Base-by-base conservation (phyloP, 23 red algal species). In the Gracilaria gracilis region DNA sequence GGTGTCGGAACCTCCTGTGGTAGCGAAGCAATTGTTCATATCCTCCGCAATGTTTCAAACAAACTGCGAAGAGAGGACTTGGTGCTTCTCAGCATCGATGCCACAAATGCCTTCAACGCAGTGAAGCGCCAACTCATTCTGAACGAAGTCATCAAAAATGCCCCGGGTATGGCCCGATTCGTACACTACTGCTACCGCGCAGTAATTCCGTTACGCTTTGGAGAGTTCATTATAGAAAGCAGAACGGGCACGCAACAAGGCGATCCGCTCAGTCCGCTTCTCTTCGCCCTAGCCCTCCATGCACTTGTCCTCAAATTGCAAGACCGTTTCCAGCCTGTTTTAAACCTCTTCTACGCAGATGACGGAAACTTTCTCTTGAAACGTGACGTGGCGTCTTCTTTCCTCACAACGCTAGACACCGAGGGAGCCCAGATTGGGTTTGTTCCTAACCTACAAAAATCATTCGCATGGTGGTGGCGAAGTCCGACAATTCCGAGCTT, bases 211-310 rank as follows among this genome's bases (percentile, higher is more conserved):
- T 35, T 85, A 13, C 25, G 62, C 17, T 67, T 71, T 44, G 82
- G 58, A 23, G 20, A 44, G 8, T 70, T 24, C 46, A 25, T 19
- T n/a, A 23, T 85, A 4, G 31, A 47, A 37, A 46, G 61, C 40
- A 23, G 23, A 39, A 67, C 58, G 28, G 82, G 82, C 19, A 49
- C 82, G 17, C 82, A 85, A 20, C 82, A 85, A 71, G 82, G 82
- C 9, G 82, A 85, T 70, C 82, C 59, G 17, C 82, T 85, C 33
- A 49, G 59, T n/a, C 62, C 67, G 0, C 27, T 85, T 55, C 61
- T 85, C 16, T 85, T 85, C 36, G 4, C 58, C 0, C 4, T 85
- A 23, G 40, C 59, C 8, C 33, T 85, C 3, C 61, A 85, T 19
- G 61, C 58, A 11, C 82, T 85, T 15, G 9, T 85, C 34, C 14